Evolutionary conservation across 2,329 filamentous ascomycete species (phyloP).

Genomic region (Sporothrix luriei): DNA sequence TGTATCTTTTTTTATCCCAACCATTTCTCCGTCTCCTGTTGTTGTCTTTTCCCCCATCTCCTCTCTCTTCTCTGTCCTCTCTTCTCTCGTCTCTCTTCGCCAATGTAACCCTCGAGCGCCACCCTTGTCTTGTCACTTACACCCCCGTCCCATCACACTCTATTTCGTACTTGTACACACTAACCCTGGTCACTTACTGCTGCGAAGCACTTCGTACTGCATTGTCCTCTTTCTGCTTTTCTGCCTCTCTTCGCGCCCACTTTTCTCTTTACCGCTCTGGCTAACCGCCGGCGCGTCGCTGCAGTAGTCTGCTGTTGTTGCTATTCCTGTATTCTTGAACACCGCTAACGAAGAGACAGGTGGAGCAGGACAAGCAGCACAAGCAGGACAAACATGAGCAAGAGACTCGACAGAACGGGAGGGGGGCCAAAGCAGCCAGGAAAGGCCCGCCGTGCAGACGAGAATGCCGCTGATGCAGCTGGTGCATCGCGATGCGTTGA

Average conservation of each 20-base stretch:
- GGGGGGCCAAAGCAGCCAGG: neutral
- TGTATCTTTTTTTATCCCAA: constrained; percentile 17
- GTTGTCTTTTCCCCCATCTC: neutral
- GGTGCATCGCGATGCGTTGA: neutral
- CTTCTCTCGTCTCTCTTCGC: neutral
- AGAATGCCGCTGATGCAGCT: neutral
- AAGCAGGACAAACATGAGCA: too few relatives aligned
- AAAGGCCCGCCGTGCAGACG: constrained; percentile 16
- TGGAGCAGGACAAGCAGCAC: too few relatives aligned
- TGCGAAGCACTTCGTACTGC: too few relatives aligned
- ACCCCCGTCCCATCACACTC: constrained; percentile 26
- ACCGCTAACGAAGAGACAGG: neutral
- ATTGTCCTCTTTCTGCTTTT: neutral
- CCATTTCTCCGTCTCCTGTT: neutral
- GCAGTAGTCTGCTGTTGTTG: neutral
- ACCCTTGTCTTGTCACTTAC: constrained; percentile 18
- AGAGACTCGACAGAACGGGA: neutral
- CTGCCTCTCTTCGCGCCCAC: neutral
- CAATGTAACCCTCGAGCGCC: constrained; percentile 6
- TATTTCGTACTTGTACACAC: too few relatives aligned
- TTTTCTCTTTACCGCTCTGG: constrained; percentile 24
- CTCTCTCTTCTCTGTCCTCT: neutral
- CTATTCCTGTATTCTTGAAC: constrained; percentile 20
- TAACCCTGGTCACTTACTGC: constrained; percentile 15
- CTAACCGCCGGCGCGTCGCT: constrained; percentile 19